Conservation (phyloP, 2,329 filamentous ascomycete species). For the Zarea fungicola region DNA sequence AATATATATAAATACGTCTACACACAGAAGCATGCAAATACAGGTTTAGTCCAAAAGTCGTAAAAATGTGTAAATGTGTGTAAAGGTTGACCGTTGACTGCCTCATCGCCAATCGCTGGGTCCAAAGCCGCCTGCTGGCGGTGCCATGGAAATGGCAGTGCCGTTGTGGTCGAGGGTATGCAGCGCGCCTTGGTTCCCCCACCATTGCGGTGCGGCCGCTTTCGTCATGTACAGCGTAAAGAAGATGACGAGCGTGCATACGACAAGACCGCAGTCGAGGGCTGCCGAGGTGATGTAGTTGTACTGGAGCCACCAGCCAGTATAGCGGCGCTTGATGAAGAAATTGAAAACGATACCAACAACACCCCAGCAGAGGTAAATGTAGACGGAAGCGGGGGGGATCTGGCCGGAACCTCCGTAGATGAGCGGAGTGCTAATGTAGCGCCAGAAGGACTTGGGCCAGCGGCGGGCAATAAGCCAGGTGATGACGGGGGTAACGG, state of each 20-base stretch:
- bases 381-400: conserved; percentile 65
- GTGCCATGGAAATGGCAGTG: conserved; percentile 37
- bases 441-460: conserved; percentile 57
- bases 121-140: conserved; percentile 45
- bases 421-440: conserved; percentile 63
- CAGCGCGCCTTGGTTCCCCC: conserved; percentile 48
- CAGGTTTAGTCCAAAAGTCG: no score
- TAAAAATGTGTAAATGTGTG: background rate
- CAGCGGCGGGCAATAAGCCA: conserved; percentile 58
- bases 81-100: background rate
- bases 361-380: conserved; percentile 65
- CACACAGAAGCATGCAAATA: no score
- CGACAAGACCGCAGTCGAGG: conserved; percentile 61
- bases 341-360: conserved; percentile 66
- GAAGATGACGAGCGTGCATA: conserved; percentile 65
- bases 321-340: conserved; percentile 58
- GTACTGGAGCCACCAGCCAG: conserved; percentile 72
- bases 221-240: conserved; percentile 59
- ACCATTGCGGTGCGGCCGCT: conserved; percentile 54
- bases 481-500: conserved; percentile 55
- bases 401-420: conserved; percentile 60
- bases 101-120: conserved; percentile 42
- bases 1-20: no score
- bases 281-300: conserved; percentile 72
- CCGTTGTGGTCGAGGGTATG: conserved; percentile 42